phyloP scores from a whole-genome alignment of 352 stramenopile genomes.

The Phytophthora constricta region DNA sequence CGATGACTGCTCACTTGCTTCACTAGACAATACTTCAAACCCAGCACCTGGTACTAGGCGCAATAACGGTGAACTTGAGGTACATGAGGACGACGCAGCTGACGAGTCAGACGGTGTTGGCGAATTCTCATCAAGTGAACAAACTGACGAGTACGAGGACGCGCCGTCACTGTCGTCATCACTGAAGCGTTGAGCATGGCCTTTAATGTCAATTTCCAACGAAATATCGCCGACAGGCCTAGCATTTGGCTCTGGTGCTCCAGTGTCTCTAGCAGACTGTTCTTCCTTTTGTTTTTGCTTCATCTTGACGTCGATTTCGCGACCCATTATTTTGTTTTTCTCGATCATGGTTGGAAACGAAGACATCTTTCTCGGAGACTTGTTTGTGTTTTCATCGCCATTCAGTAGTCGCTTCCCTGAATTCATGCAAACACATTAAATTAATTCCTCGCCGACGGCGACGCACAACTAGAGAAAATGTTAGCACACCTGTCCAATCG shows the following conservation, averaged over 20 bases:
- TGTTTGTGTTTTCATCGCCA: conserved; percentile 6
- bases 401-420: background rate
- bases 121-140: conserved; percentile 25
- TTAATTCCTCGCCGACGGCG: background rate
- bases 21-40: conserved; percentile 23
- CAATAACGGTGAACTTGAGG: conserved; percentile 30
- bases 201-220: conserved; percentile 28
- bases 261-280: too few species aligned
- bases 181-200: conserved; percentile 16
- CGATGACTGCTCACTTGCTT: conserved; percentile 13
- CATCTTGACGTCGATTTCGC: conserved; percentile 3
- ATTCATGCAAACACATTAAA: background rate
- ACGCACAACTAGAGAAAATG: background rate
- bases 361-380: conserved; percentile 34
- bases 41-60: conserved; percentile 12
- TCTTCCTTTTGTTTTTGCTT: conserved; percentile 12
- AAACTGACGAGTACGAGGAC: conserved; percentile 29
- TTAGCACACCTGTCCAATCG: conserved; percentile 34
- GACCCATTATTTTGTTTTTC: background rate
- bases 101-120: conserved; percentile 23
- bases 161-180: conserved; percentile 36
- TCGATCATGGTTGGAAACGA: conserved; percentile 35
- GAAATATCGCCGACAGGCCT: conserved; percentile 1
- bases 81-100: conserved; percentile 22
- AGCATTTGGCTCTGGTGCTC: conserved; percentile 1